A percentile compares a stretch with the other conserved stretches of the same genome.
Conservation (phyloP, 495 filamentous ascomycete species). For the Podospora appendiculata region DNA sequence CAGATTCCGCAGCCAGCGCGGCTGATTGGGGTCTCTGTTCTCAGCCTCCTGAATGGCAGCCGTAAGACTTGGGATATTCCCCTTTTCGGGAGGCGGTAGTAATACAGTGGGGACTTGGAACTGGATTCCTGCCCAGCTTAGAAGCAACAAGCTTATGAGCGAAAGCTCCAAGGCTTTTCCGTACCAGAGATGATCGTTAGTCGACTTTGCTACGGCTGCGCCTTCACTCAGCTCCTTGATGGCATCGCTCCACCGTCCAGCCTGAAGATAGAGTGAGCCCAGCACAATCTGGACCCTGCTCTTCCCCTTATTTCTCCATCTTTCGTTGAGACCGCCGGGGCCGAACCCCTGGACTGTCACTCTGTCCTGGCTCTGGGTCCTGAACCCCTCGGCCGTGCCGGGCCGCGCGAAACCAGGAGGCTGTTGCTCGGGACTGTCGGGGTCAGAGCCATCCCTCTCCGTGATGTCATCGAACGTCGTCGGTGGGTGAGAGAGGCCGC, state of each 20-base stretch:
- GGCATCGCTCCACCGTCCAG: constrained; percentile 85
- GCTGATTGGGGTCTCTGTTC: constrained; percentile 31
- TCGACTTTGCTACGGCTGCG: constrained; percentile 64
- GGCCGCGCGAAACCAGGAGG: constrained; percentile 11
- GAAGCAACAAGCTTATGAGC: constrained; percentile 70
- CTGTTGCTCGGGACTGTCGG: constrained; percentile 25
- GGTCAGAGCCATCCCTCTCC: constrained; percentile 23
- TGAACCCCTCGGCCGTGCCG: constrained; percentile 25
- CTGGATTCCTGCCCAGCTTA: constrained; percentile 77
- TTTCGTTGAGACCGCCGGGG: constrained; percentile 61
- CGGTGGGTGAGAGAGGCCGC: constrained; percentile 47
- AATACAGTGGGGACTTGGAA: constrained; percentile 65
- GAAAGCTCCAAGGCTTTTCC: constrained; percentile 89
- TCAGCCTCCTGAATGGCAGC: constrained; percentile 41
- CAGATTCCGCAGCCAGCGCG: constrained; percentile 34
- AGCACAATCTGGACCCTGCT: constrained; percentile 74
- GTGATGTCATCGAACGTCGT: constrained; percentile 68
- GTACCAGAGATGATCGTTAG: constrained; percentile 93
- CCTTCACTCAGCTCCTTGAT: constrained; percentile 78
- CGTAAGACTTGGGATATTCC: constrained; percentile 20
- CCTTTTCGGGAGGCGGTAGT: constrained; percentile 39
- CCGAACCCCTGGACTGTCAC: constrained; percentile 82
- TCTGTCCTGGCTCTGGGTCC: constrained; percentile 60
- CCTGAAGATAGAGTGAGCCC: constrained; percentile 78
- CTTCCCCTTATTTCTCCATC: constrained; percentile 74